A percentile compares a stretch with the other conserved stretches of the same genome.
Evolutionary conservation across 78 protist species (phyloP).

Genomic region (Monosiga brevicollis): DNA sequence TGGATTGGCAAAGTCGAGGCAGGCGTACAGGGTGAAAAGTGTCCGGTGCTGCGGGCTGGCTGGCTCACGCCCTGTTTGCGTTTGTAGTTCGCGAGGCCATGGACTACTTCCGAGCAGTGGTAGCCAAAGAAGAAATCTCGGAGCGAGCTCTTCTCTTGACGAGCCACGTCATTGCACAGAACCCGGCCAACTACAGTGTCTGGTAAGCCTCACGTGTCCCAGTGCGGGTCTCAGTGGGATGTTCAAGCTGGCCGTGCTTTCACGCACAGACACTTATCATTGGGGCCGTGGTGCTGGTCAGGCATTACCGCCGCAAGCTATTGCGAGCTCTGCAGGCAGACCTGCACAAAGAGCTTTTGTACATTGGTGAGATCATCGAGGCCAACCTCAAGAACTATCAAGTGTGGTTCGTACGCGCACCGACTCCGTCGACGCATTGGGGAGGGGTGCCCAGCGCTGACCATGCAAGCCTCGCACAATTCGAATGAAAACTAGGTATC

Average conservation of each 20-base stretch:
- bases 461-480: too few species aligned
- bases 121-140: conserved; percentile 41
- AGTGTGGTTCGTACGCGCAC: conserved; percentile 74
- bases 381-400: conserved; percentile 79
- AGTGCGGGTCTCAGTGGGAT: too few species aligned
- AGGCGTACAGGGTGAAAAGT: background rate
- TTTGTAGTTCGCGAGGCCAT: conserved; percentile 57
- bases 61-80: background rate
- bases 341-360: conserved; percentile 39
- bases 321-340: conserved; percentile 26
- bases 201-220: conserved; percentile 63
- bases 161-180: conserved; percentile 50
- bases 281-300: background rate
- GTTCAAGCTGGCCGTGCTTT: background rate
- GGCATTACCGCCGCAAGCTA: conserved; percentile 41
- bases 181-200: conserved; percentile 80
- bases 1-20: background rate
- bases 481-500: too few species aligned
- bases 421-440: too few species aligned
- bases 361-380: conserved; percentile 22
- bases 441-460: too few species aligned
- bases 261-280: background rate
- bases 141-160: conserved; percentile 54
- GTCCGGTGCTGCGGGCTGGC: background rate
- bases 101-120: conserved; percentile 75